These are phyloP conservation scores for Ogataea trehaloabstinens DNA, from an alignment of 805 yeast species.

Conservation along the genomic window DNA sequence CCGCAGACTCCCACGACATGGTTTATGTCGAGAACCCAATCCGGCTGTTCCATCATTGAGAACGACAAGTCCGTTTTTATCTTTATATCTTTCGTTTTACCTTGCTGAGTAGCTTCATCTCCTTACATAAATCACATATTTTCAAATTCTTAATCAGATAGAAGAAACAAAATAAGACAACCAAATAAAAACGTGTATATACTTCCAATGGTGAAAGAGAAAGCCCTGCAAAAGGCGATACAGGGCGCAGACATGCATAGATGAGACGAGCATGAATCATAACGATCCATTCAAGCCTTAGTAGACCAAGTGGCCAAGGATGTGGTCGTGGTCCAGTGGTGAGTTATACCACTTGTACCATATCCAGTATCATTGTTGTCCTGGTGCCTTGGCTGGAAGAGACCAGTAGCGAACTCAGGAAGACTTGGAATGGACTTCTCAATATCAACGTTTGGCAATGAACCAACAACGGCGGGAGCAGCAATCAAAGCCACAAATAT, in stretches of 20 bases:
- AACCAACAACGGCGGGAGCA: conserved; percentile 87
- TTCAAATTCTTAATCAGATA: not conserved
- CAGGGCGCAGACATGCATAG: not conserved
- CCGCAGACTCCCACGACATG: conserved; percentile 87
- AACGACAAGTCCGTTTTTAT: not conserved
- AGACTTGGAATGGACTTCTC: conserved; percentile 32
- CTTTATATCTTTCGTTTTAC: no score
- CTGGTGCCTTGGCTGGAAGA: conserved; percentile 86
- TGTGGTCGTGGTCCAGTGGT: conserved; percentile 46
- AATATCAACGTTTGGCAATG: conserved; percentile 40
- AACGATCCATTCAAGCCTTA: conserved; percentile 35
- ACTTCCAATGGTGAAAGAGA: not conserved
- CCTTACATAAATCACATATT: not conserved
- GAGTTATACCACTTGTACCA: conserved; percentile 36
- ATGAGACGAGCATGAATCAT: no score
- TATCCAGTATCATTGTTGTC: conserved; percentile 81
- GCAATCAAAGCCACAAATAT: conserved; percentile 74
- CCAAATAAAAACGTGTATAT: conserved; percentile 1
- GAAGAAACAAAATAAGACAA: not conserved
- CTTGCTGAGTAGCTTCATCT: not conserved
- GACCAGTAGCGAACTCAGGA: conserved; percentile 48
- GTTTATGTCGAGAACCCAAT: conserved; percentile 97
- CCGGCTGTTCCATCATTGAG: conserved; percentile 94
- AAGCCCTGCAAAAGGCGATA: not conserved
- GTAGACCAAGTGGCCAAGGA: conserved; percentile 47